Evolutionary conservation across 2,329 filamentous ascomycete genomes (phyloP), one percentile per base, ranked within the genome.

Genomic region (Colletotrichum sp.): DNA sequence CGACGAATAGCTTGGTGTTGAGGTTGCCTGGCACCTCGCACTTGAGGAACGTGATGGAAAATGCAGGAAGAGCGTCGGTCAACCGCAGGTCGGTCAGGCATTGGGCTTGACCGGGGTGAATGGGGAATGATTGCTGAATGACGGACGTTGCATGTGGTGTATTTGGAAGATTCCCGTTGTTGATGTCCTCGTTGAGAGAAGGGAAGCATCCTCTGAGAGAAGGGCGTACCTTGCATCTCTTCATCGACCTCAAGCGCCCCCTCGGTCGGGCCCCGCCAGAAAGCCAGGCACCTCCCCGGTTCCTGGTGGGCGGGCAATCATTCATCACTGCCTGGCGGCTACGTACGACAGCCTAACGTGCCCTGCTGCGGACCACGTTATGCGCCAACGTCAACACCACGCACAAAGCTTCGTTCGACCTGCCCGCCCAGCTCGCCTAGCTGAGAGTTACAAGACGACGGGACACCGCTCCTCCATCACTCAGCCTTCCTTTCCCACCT

Each of bases 371-470:
- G 59, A n/a, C 65, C 59, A 67, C 71, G 59, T 71, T 71, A 66
- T 71, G 71, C 75, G 71, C 65, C 75, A 67, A 75, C 71, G 75
- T 76, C 71, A 76, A 71, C 71, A 71, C 60, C 74, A 74, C 70
- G 44, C 57, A 49, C 24, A 49, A 71, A 26, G 24, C 60, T 13
- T 63, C 32, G 60, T 32, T 63, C n/a, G 28, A 36, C 32, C n/a
- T 63, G 26, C 28, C 39, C 39, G 39, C 44, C 36, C 34, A 36
- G 34, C 34, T 36, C n/a, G 10, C 24, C 26, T 12, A 67, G 24
- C 52, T 59, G 26, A 59, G 44, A 21, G 66, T 34, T 39, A 59
- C 30, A 59, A 59, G 30, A 68, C 66, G 8, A 16, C 44, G 8
- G 7, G 34, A 70, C 71, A 71, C 36, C 44, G 52, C 36, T 36